phyloP scores from a whole-genome alignment of 2,329 filamentous ascomycete species.

The Stagonosporopsis tanaceti region DNA sequence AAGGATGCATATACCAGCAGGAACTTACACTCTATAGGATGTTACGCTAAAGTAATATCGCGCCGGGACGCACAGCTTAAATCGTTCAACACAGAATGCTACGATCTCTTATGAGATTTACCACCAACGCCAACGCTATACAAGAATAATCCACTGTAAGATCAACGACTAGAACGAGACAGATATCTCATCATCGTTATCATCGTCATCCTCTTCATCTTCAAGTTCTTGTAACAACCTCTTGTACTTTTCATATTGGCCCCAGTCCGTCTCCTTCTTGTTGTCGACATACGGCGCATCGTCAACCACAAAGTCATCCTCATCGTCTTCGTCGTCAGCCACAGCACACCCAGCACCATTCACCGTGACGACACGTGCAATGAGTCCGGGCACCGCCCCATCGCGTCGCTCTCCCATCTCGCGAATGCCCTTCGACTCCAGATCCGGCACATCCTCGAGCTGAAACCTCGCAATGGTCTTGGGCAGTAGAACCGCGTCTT shows the following conservation, averaged over 20 bases:
- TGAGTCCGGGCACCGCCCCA: not conserved
- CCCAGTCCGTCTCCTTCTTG: not conserved
- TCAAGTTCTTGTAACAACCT: not conserved
- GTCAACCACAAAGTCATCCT: not conserved
- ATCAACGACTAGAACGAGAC: no score
- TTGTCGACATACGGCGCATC: slow-evolving; percentile 1
- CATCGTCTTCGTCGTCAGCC: not conserved
- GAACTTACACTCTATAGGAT: no score
- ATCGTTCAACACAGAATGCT: no score
- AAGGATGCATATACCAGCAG: no score
- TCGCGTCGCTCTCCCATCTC: not conserved
- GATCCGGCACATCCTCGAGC: not conserved
- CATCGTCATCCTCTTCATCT: not conserved
- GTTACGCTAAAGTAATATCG: no score
- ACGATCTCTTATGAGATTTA: no score
- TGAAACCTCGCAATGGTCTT: not conserved
- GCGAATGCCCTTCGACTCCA: not conserved
- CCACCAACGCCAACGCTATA: no score
- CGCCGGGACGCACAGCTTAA: no score
- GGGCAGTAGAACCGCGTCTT: not conserved
- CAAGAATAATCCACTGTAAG: no score
- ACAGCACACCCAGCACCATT: not conserved
- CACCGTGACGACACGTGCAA: not conserved
- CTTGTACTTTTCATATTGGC: not conserved
- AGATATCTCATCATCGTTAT: no score